Evolutionary conservation across 129 eudicot species (phyloP).

Genomic region (Saposhnikovia divaricata): DNA sequence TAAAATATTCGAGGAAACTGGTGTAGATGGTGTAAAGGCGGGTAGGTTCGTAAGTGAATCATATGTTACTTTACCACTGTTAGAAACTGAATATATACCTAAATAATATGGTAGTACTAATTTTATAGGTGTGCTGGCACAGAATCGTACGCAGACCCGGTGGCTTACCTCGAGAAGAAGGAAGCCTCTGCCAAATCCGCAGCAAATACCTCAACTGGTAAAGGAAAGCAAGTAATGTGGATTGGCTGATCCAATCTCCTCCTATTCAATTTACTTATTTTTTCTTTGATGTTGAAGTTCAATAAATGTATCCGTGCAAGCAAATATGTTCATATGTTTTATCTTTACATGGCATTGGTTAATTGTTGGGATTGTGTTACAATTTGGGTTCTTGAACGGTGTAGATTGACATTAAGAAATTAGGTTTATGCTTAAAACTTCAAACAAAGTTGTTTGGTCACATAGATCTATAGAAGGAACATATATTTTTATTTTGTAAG

Average conservation of each 20-base stretch:
- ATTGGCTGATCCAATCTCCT: background rate
- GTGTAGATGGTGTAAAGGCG: background rate
- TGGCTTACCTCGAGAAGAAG: slow-evolving; percentile 24
- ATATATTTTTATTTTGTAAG: background rate
- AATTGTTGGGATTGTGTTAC: background rate
- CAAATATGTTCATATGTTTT: background rate
- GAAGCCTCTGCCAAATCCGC: slow-evolving; percentile 7
- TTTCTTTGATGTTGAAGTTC: background rate
- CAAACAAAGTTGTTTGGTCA: background rate
- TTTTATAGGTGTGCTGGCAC: slow-evolving; percentile 31
- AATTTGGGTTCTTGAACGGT: background rate
- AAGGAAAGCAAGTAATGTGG: slow-evolving; percentile 33
- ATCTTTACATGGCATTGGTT: background rate
- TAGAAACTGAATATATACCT: background rate
- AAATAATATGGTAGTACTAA: background rate
- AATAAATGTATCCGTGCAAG: background rate
- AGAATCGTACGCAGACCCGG: slow-evolving; percentile 50
- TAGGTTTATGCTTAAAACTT: background rate
- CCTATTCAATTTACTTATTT: background rate
- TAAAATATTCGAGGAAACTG: background rate
- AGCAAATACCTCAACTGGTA: slow-evolving; percentile 28
- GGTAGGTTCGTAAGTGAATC: slow-evolving; percentile 26
- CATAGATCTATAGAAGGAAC: background rate
- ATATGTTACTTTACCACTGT: background rate
- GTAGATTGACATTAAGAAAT: background rate